Evolutionary conservation across 2,329 filamentous ascomycete species (phyloP), one percentile per base, ranked within the genome.

Genomic region (Mycosphaerelloides madeirae): DNA sequence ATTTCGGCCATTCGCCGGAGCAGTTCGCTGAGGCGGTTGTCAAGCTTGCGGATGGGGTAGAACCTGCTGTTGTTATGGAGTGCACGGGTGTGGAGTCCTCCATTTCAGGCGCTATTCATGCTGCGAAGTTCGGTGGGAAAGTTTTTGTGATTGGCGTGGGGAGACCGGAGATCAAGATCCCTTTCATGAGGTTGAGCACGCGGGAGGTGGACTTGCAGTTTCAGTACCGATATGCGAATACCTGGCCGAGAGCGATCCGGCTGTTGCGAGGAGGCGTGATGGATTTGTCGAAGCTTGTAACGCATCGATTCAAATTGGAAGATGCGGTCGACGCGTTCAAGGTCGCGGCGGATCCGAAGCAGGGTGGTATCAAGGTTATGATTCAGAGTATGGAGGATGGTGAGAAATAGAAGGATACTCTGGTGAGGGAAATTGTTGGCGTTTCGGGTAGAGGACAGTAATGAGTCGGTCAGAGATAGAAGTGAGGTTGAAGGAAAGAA

Each of bases 121-220:
- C 87, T 8, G 80, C 85, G 65, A 94, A 91, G 71, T 97, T 97
- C 61, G 93, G 91, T 54, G 91, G 93, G 59, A 95, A 94, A 70
- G 91, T 97, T 42, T 97, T 97, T 64, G 85, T 97, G 53, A 94
- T 96, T 55, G 91, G 91, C 31, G 90, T 97, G 2, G 93, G 91
- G 55, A 91, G 86, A 76, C 90, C 93, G 66, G 87, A 96, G 74
- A 93, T 97, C 74, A 88, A 80, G 68, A 85, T 97, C 53, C 91
- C 91, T 20, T 97, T 97, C 68, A 96, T 96, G 91, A 75, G 88
- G 40, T 78, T 91, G 46, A 91, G 85, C 59, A 91, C 90, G 5
- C 80, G 87, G 53, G 93, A 97, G 72, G 85, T 97, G 57, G 91
- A 97, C 69, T 75, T 97, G 49, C 87, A 95, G 71, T 93, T 96